phyloP scores from a whole-genome alignment of 2,329 filamentous ascomycete genomes.

The Neobulgaria alba region DNA sequence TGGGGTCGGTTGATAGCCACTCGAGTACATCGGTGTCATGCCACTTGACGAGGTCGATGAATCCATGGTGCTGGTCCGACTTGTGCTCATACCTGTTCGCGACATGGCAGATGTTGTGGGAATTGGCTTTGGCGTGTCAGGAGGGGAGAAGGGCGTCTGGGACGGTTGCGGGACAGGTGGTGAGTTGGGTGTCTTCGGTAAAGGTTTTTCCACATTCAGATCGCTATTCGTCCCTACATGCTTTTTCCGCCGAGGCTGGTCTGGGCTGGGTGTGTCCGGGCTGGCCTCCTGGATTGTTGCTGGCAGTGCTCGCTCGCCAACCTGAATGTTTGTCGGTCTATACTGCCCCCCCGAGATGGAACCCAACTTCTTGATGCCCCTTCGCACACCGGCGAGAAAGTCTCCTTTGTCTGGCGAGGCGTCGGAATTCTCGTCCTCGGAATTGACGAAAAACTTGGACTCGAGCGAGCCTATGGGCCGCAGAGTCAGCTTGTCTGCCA shows the following conservation, averaged over 20 bases:
- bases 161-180: slow-evolving; percentile 14
- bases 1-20: slow-evolving; percentile 16
- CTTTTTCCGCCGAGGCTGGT: slow-evolving; percentile 7
- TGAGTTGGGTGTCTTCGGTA: slow-evolving; percentile 25
- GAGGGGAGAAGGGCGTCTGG: slow-evolving; percentile 15
- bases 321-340: neutral
- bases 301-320: neutral
- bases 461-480: neutral
- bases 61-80: slow-evolving; percentile 28
- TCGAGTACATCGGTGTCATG: slow-evolving; percentile 16
- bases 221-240: slow-evolving; percentile 23
- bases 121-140: slow-evolving; percentile 20
- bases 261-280: neutral
- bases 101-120: slow-evolving; percentile 17
- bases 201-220: slow-evolving; percentile 25
- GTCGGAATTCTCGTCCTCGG: neutral
- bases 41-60: slow-evolving; percentile 20
- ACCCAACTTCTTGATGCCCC: neutral
- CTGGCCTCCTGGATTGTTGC: neutral
- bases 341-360: neutral
- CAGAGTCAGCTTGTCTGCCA: neutral
- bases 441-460: neutral
- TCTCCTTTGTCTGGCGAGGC: neutral
- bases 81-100: slow-evolving; percentile 19
- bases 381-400: neutral